Percentiles rank a stretch among this genome's conserved stretches.
These are phyloP conservation scores for Talaromyces sp. DNA, from an alignment of 2,329 filamentous ascomycete genomes.

Conservation along the genomic window DNA sequence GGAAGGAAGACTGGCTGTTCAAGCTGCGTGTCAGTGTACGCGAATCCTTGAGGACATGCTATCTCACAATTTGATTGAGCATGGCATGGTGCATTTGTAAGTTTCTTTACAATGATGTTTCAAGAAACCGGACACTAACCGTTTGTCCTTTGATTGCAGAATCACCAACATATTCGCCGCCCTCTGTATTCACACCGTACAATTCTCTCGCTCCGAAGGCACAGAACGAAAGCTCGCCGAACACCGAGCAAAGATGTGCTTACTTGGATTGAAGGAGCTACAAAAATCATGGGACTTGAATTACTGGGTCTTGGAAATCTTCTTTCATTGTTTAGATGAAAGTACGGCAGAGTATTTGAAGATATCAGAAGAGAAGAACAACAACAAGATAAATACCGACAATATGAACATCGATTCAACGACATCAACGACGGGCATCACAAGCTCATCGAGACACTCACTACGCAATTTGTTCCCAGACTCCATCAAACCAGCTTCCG, in stretches of 20 bases:
- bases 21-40: slow-evolving; percentile 48
- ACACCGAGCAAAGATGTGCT: slow-evolving; percentile 50
- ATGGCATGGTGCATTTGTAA: slow-evolving; percentile 48
- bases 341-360: slow-evolving; percentile 44
- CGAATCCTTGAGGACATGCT: slow-evolving; percentile 52
- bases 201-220: slow-evolving; percentile 39
- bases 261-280: slow-evolving; percentile 49
- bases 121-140: not conserved
- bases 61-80: slow-evolving; percentile 44
- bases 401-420: not conserved
- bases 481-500: slow-evolving; percentile 1
- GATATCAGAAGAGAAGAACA: slow-evolving; percentile 25
- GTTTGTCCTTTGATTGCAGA: not conserved
- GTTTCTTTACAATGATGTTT: slow-evolving; percentile 3
- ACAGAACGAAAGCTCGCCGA: slow-evolving; percentile 48
- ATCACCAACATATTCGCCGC: slow-evolving; percentile 52
- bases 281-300: slow-evolving; percentile 53
- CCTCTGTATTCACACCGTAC: slow-evolving; percentile 50
- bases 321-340: slow-evolving; percentile 50
- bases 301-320: slow-evolving; percentile 51
- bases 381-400: not conserved
- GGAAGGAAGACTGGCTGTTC: slow-evolving; percentile 44
- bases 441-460: not conserved
- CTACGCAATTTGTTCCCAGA: slow-evolving; percentile 10
- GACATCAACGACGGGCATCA: not conserved